Evolutionary conservation across 257 asterid genomes (phyloP).

Genomic region (Pogostemon cablin): DNA sequence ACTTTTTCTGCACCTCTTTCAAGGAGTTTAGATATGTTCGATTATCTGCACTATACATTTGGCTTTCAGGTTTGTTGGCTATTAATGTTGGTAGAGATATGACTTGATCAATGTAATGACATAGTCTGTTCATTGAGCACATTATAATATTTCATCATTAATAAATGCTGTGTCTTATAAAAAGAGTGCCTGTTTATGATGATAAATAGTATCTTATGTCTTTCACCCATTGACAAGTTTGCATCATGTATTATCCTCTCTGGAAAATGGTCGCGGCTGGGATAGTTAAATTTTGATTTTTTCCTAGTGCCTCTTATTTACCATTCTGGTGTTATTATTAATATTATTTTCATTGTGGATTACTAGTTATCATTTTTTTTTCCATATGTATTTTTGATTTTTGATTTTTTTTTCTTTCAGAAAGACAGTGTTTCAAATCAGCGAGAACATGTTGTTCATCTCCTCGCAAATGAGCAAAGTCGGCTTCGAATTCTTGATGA

Average conservation of each 20-base stretch:
- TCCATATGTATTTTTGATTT: neutral
- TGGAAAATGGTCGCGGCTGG: neutral
- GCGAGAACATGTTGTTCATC: constrained; percentile 91
- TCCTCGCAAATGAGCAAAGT: constrained; percentile 93
- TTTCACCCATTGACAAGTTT: constrained; percentile 2
- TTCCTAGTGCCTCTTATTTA: constrained; percentile 3
- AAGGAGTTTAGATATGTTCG: constrained; percentile 80
- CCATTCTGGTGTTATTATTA: constrained; percentile 6
- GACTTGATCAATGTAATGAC: neutral
- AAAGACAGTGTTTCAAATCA: constrained; percentile 90
- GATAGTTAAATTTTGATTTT: constrained; percentile 8
- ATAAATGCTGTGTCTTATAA: neutral
- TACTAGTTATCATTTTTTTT: constrained; percentile 24
- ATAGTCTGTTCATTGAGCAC: neutral
- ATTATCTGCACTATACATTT: constrained; percentile 72
- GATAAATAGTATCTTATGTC: neutral
- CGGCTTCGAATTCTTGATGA: constrained; percentile 82
- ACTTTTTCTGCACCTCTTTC: constrained; percentile 63
- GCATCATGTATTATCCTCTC: constrained; percentile 2
- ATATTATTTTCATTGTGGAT: constrained; percentile 6
- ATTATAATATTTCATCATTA: neutral
- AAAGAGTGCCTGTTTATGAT: constrained; percentile 5
- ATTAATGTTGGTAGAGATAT: constrained; percentile 9
- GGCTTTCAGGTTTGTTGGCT: constrained; percentile 86
- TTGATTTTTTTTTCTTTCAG: constrained; percentile 49